phyloP scores from a whole-genome alignment of 495 filamentous ascomycete genomes.

The Pseudomonodictys pantanalensis region DNA sequence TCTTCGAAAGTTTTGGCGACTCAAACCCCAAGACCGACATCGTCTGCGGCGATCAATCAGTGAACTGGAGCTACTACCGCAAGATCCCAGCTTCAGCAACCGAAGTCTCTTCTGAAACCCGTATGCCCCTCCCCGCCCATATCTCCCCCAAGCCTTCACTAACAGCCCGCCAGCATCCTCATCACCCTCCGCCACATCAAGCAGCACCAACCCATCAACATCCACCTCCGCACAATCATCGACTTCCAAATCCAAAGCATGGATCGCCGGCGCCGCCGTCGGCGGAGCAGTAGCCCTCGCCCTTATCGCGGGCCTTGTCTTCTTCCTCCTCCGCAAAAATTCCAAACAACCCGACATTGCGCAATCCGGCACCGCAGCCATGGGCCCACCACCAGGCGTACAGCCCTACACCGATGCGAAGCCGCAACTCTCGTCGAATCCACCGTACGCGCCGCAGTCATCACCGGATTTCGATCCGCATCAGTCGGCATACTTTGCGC shows the following conservation, averaged over 20 bases:
- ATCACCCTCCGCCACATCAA: neutral
- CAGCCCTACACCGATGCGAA: conserved; percentile 15
- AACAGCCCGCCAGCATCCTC: neutral
- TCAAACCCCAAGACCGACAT: conserved; percentile 23
- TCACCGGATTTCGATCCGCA: conserved; percentile 7
- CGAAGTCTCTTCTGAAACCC: neutral
- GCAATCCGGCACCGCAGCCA: neutral
- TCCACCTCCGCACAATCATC: neutral
- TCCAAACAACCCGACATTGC: neutral
- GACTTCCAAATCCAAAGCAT: conserved; percentile 17
- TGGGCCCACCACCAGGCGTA: neutral
- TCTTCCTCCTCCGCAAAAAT: conserved; percentile 25
- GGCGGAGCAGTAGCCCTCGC: conserved; percentile 18
- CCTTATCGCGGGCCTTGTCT: conserved; percentile 20
- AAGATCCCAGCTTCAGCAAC: conserved; percentile 15
- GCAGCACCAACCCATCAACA: neutral
- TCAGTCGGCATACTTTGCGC: no score
- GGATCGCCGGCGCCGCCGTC: conserved; percentile 27
- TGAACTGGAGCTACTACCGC: conserved; percentile 25
- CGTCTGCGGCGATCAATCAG: conserved; percentile 10
- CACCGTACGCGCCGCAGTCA: neutral
- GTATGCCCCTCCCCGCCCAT: neutral
- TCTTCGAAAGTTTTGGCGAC: conserved; percentile 20
- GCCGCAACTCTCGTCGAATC: neutral
- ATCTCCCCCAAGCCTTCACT: neutral